A percentile compares a stretch with the other conserved stretches of the same genome.
These are phyloP conservation scores for Thymus quinquecostatus DNA, from an alignment of 257 asterid species.

Conservation along the genomic window DNA sequence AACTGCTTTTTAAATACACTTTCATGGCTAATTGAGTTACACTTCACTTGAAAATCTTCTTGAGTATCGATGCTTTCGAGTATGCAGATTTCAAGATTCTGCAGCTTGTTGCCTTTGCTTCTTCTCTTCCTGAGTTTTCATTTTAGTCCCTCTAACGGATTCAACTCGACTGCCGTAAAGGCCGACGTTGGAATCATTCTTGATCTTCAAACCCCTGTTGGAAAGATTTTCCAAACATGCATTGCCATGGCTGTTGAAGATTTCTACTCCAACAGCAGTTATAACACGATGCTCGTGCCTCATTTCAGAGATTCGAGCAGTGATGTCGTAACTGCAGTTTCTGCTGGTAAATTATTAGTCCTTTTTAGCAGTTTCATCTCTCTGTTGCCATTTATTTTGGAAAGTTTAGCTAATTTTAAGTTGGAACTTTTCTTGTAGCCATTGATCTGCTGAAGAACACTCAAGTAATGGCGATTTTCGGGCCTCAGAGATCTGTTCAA, in stretches of 20 bases:
- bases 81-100: no score
- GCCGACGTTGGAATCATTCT: slow-evolving; percentile 5
- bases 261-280: not conserved
- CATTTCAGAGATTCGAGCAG: not conserved
- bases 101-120: no score
- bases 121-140: no score
- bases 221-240: slow-evolving; percentile 2
- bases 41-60: no score
- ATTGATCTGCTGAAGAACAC: slow-evolving; percentile 50
- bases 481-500: slow-evolving; percentile 48
- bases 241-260: not conserved
- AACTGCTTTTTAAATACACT: no score
- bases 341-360: not conserved
- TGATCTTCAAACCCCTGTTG: not conserved
- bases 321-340: not conserved
- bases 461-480: slow-evolving; percentile 52
- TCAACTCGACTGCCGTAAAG: not conserved
- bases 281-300: not conserved
- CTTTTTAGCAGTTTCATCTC: no score
- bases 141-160: not conserved
- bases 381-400: no score
- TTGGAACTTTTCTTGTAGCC: slow-evolving; percentile 29
- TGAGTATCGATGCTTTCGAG: no score
- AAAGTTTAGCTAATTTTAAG: no score
- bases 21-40: no score